Conservation (phyloP, 2,329 filamentous ascomycete genomes). For the Diaporthe sp. region DNA sequence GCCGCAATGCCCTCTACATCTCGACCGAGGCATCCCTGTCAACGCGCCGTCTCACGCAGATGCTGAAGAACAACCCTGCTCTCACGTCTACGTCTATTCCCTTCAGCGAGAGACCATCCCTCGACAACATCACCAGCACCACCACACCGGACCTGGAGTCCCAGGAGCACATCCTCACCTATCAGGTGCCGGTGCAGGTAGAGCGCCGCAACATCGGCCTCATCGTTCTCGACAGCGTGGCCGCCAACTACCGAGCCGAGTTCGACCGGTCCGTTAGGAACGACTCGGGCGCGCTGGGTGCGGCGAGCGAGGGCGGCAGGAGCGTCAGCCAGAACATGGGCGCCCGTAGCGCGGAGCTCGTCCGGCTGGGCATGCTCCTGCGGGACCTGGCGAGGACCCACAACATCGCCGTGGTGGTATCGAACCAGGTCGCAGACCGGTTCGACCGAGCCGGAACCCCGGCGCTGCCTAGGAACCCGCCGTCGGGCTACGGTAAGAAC, state of each 20-base stretch:
- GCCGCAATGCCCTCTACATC: slow-evolving; percentile 87
- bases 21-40: slow-evolving; percentile 91
- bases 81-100: slow-evolving; percentile 56
- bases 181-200: slow-evolving; percentile 90
- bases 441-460: slow-evolving; percentile 61
- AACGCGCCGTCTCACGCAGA: slow-evolving; percentile 84
- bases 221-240: slow-evolving; percentile 90
- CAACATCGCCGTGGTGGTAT: slow-evolving; percentile 87
- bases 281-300: slow-evolving; percentile 45
- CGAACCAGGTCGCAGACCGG: slow-evolving; percentile 95
- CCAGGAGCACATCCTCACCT: slow-evolving; percentile 94
- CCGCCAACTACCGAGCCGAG: slow-evolving; percentile 95
- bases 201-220: slow-evolving; percentile 82
- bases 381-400: slow-evolving; percentile 81
- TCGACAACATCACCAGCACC: slow-evolving; percentile 84
- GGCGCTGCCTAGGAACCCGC: slow-evolving; percentile 42
- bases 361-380: slow-evolving; percentile 81
- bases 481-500: slow-evolving; percentile 33
- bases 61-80: slow-evolving; percentile 76
- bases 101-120: slow-evolving; percentile 64
- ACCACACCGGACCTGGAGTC: slow-evolving; percentile 91
- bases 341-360: slow-evolving; percentile 81
- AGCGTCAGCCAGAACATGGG: slow-evolving; percentile 73
- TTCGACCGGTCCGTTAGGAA: slow-evolving; percentile 70
- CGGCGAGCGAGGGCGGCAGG: slow-evolving; percentile 37